Percentiles rank a stretch among this genome's conserved stretches.
These are phyloP conservation scores for Hippophae tibetana DNA, from an alignment of 306 rosid genomes.

Conservation along the genomic window DNA sequence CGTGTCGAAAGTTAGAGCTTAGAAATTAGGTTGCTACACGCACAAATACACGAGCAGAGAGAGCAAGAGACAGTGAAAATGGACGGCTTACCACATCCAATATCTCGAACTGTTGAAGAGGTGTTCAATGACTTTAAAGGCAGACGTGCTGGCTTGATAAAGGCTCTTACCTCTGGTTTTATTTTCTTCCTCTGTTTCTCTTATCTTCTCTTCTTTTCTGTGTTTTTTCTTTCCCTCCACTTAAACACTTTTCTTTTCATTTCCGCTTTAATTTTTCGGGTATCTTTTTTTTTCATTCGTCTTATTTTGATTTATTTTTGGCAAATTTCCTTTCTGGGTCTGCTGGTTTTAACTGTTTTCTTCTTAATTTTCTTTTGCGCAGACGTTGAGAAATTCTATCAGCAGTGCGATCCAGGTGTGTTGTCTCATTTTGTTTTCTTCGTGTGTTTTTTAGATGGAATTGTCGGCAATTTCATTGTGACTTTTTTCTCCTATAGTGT, in stretches of 20 bases:
- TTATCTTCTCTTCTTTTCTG: not conserved
- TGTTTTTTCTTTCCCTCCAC: not conserved
- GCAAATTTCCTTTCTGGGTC: not conserved
- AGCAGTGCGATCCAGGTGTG: slow-evolving; percentile 98
- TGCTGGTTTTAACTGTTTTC: not conserved
- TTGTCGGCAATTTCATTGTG: not conserved
- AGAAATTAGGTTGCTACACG: slow-evolving; percentile 1
- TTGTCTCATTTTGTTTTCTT: not conserved
- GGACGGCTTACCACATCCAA: slow-evolving; percentile 80
- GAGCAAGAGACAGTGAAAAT: slow-evolving; percentile 17
- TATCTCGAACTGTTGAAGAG: slow-evolving; percentile 89
- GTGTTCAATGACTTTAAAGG: slow-evolving; percentile 95
- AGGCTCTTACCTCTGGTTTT: slow-evolving; percentile 49
- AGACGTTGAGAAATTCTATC: slow-evolving; percentile 92
- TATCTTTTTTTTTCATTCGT: not conserved
- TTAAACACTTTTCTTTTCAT: too few relatives aligned
- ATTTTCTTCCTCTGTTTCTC: not conserved
- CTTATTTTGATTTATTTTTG: not conserved
- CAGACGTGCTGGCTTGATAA: slow-evolving; percentile 82
- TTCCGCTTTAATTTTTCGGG: slow-evolving; percentile 10
- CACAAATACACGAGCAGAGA: not conserved
- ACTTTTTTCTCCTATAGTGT: not conserved
- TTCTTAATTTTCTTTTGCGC: slow-evolving; percentile 8
- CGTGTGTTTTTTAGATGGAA: not conserved
- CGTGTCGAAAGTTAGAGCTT: not conserved